These are phyloP conservation scores for Coemansia sp. DNA, from an alignment of 192 early-diverging fungal genomes.

Conservation along the genomic window DNA sequence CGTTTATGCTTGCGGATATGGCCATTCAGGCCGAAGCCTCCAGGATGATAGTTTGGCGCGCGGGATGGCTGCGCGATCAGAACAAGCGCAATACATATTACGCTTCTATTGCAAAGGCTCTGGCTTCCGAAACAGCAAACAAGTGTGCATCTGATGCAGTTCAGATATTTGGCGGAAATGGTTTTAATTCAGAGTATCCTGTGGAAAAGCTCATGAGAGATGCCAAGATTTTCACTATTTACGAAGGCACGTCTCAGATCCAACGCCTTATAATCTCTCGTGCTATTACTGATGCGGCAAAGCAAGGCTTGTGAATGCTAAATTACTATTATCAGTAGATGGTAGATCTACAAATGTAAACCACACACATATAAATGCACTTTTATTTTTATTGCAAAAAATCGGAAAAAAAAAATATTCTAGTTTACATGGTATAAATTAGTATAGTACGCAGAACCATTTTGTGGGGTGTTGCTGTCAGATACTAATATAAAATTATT, in stretches of 20 bases:
- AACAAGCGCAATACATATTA: constrained; percentile 88
- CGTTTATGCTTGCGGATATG: constrained; percentile 96
- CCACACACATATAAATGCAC: not conserved
- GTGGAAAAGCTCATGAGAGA: constrained; percentile 96
- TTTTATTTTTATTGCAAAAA: not conserved
- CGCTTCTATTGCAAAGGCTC: constrained; percentile 90
- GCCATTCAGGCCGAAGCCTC: constrained; percentile 91
- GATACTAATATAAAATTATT: too few species aligned
- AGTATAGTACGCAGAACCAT: not conserved
- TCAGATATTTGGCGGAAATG: constrained; percentile 95
- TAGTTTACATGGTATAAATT: not conserved
- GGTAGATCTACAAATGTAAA: too few species aligned
- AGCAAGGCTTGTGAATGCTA: constrained; percentile 20
- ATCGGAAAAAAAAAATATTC: not conserved
- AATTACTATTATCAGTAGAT: not conserved
- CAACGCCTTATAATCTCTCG: constrained; percentile 91
- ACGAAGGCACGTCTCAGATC: constrained; percentile 95
- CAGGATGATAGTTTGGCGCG: constrained; percentile 81
- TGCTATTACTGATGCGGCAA: constrained; percentile 65
- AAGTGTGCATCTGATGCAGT: constrained; percentile 85
- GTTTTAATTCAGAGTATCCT: constrained; percentile 83
- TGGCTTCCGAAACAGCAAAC: constrained; percentile 80
- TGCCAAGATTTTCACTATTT: constrained; percentile 94
- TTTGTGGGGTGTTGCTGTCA: not conserved
- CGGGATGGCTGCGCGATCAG: constrained; percentile 83